Percentiles rank a stretch among this genome's conserved stretches.
phyloP scores from a whole-genome alignment of 2,329 filamentous ascomycete genomes.

The Zymoseptoria ardabiliae region DNA sequence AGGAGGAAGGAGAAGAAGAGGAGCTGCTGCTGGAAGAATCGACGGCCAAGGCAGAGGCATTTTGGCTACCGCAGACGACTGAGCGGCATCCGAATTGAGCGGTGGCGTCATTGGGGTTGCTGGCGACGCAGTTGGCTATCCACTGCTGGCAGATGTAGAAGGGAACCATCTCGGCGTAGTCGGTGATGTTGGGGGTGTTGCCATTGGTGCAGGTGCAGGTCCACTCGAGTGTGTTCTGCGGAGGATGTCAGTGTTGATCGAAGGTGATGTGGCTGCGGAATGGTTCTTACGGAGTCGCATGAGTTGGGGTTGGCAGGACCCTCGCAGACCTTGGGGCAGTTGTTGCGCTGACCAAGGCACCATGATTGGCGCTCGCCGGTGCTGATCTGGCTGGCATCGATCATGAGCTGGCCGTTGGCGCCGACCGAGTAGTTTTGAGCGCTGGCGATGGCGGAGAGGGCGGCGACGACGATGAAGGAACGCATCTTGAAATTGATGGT shows the following conservation, averaged over 20 bases:
- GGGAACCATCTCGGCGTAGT: conserved; percentile 53
- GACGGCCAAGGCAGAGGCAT: conserved; percentile 33
- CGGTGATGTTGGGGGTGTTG: conserved; percentile 46
- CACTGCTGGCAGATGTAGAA: conserved; percentile 52
- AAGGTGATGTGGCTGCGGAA: not conserved
- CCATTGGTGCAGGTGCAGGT: conserved; percentile 52
- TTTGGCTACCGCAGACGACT: conserved; percentile 47
- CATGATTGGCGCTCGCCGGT: conserved; percentile 38
- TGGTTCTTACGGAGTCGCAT: conserved; percentile 49
- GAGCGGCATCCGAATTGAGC: conserved; percentile 41
- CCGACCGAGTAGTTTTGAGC: conserved; percentile 36
- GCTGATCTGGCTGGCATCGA: conserved; percentile 37
- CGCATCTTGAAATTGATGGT: conserved; percentile 32
- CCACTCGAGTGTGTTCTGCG: conserved; percentile 43
- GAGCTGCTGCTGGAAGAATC: conserved; percentile 24
- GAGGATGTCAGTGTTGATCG: conserved; percentile 1
- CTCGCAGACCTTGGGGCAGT: conserved; percentile 54
- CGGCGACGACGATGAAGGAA: conserved; percentile 37
- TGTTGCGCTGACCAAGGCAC: conserved; percentile 53
- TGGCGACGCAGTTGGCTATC: conserved; percentile 37
- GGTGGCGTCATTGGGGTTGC: conserved; percentile 32
- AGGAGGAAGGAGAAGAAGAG: conserved; percentile 20
- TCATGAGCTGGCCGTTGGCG: conserved; percentile 29
- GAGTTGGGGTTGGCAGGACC: conserved; percentile 42
- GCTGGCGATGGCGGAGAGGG: conserved; percentile 38